Evolutionary conservation across 2,329 filamentous ascomycete species (phyloP), one percentile per base, ranked within the genome.

Genomic region (Bisporella sp.): DNA sequence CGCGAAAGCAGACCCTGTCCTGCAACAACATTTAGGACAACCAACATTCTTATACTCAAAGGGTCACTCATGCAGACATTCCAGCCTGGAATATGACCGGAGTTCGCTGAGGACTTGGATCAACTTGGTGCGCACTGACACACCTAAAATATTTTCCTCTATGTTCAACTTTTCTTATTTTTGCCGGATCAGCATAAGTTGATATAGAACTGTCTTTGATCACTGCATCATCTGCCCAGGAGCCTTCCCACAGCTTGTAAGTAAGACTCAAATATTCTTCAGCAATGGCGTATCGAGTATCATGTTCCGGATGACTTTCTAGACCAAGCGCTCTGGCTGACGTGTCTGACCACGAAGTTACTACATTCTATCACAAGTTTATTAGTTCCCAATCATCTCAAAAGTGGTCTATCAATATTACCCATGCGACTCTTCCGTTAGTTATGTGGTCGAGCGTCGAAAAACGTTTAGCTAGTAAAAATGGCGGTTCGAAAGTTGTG

Each of bases 41-140:
- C 21, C 21, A 21, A 21, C 21, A 21, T 21, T 21, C 21, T 21
- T 21, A 21, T 21, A 21, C 21, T 21, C 3, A 21, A 39, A 72
- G 74, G 53, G 81, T 76, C 0, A 81, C 66, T 0, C 40, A 76
- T 47, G 74, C 76, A 0, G 80, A 85, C 0, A 84, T 84, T 0
- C 85, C 85, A 0, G 85, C 85, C 64, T 89, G 85, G 4, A 88
- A 72, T 4, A 88, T 74, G 2, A 88, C 71, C 0, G 85, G 85
- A 1, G 83, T 86, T 3, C 84, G 70, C 58, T 89, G 85, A 0
- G 82, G 83, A 45, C 76, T 77, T 0, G 84, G 84, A 47, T 85
- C 75, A 45, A 78, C 79, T 57, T 85, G 75, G 55, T 86, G 81
- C 31, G 80, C 80, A 0, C 82, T 81, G 0, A 80, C 78, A 0